phyloP scores from a whole-genome alignment of 2,329 filamentous ascomycete genomes.

The Ophiostoma sp. region DNA sequence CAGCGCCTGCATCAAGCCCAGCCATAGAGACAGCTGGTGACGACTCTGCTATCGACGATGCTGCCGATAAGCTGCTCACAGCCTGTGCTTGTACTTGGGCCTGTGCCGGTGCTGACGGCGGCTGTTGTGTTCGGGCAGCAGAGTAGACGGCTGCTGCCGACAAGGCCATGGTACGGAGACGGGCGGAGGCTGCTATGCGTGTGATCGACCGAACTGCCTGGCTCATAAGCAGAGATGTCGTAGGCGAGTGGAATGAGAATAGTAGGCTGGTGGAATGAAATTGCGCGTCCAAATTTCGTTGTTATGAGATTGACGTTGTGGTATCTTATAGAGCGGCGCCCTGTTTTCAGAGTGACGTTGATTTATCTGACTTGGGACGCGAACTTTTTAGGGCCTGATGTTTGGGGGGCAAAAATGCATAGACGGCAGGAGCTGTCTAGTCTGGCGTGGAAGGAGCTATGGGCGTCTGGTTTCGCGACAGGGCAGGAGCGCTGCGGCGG shows the following conservation, averaged over 20 bases:
- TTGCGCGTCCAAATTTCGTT: neutral
- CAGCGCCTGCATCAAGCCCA: neutral
- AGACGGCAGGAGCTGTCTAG: neutral
- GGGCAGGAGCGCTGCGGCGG: neutral
- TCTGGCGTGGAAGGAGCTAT: neutral
- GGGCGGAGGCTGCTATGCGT: neutral
- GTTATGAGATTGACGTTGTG: neutral
- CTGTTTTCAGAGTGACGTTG: neutral
- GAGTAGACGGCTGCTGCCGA: slow-evolving; percentile 23
- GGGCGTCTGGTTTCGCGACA: neutral
- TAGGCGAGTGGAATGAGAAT: neutral
- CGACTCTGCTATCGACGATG: neutral
- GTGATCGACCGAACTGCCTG: neutral
- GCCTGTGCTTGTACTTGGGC: neutral
- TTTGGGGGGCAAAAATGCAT: slow-evolving; percentile 2
- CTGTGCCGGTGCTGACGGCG: neutral
- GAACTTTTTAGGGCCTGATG: slow-evolving; percentile 3
- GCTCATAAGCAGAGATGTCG: neutral
- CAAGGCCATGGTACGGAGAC: slow-evolving; percentile 18
- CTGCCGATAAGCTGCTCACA: neutral
- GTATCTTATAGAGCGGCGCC: neutral
- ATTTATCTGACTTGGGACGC: neutral
- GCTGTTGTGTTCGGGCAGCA: slow-evolving; percentile 15
- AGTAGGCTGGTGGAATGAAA: neutral
- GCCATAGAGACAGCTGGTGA: neutral